Conservation (phyloP, 2,329 filamentous ascomycete species). For the Botryotinia globosa region DNA sequence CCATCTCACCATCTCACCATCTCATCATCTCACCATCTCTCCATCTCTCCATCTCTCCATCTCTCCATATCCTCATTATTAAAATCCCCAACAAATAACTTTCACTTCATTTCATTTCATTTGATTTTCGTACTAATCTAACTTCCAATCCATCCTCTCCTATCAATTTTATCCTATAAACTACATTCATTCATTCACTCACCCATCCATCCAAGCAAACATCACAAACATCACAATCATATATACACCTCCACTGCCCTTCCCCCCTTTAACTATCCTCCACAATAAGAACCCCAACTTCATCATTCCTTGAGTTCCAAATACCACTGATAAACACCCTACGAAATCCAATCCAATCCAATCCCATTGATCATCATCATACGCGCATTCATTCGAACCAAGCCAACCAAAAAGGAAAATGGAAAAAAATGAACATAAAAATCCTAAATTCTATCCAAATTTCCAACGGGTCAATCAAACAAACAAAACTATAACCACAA, state of each 20-base stretch:
- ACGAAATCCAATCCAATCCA: background rate
- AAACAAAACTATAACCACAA: background rate
- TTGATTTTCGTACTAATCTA: no score
- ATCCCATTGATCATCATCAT: no score
- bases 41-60: no score
- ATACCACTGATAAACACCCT: background rate
- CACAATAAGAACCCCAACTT: background rate
- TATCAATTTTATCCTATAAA: background rate
- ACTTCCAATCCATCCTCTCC: no score
- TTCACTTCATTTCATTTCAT: no score
- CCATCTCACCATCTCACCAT: no score
- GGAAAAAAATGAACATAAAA: background rate
- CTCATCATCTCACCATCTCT: no score
- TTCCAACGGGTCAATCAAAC: background rate
- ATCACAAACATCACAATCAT: background rate
- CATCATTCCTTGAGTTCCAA: background rate
- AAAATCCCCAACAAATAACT: no score
- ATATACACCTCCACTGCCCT: background rate
- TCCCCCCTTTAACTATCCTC: background rate
- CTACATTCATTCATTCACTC: background rate
- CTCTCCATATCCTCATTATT: no score
- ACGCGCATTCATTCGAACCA: background rate
- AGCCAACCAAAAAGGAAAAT: no score
- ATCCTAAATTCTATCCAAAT: background rate
- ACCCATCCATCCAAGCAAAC: background rate